Conservation (phyloP, 768 basidiomycete species). For the Imleria badia region DNA sequence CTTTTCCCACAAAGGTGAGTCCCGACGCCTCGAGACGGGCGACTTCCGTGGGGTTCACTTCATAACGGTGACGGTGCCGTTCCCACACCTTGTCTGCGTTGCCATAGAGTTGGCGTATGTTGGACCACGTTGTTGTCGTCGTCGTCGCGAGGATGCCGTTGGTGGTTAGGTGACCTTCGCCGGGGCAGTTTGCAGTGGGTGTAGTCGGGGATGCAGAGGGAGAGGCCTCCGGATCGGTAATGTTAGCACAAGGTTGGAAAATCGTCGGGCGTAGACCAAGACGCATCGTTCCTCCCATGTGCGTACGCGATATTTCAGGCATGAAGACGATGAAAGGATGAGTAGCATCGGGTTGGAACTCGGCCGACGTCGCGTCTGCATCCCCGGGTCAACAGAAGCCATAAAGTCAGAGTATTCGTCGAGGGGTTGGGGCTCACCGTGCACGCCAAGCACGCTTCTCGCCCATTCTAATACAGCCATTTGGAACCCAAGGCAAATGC, state of each 20-base stretch:
- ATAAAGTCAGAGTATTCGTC: neutral
- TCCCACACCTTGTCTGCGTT: conserved; percentile 87
- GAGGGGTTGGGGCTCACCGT: conserved; percentile 43
- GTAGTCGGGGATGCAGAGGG: conserved; percentile 9
- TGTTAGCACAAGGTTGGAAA: conserved; percentile 53
- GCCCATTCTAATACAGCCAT: conserved; percentile 96
- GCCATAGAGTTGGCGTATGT: conserved; percentile 78
- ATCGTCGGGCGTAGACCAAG: conserved; percentile 97
- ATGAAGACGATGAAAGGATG: conserved; percentile 91
- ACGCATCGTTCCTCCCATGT: conserved; percentile 99
- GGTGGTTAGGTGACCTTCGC: neutral
- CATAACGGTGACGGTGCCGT: conserved; percentile 93
- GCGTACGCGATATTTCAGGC: conserved; percentile 97
- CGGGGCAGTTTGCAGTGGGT: conserved; percentile 3
- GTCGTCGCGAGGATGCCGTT: conserved; percentile 35
- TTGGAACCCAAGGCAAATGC: conserved; percentile 98
- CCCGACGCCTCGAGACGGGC: conserved; percentile 68
- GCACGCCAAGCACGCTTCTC: conserved; percentile 71
- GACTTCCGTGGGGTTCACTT: conserved; percentile 91
- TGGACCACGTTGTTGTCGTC: conserved; percentile 69
- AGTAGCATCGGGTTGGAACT: conserved; percentile 64
- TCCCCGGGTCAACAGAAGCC: conserved; percentile 9
- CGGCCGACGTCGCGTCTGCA: conserved; percentile 80
- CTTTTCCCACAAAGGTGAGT: conserved; percentile 80
- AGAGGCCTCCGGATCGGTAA: conserved; percentile 13